These are phyloP conservation scores for Sporothrix brunneoviolacea DNA, from an alignment of 2,329 filamentous ascomycete species.

Conservation along the genomic window DNA sequence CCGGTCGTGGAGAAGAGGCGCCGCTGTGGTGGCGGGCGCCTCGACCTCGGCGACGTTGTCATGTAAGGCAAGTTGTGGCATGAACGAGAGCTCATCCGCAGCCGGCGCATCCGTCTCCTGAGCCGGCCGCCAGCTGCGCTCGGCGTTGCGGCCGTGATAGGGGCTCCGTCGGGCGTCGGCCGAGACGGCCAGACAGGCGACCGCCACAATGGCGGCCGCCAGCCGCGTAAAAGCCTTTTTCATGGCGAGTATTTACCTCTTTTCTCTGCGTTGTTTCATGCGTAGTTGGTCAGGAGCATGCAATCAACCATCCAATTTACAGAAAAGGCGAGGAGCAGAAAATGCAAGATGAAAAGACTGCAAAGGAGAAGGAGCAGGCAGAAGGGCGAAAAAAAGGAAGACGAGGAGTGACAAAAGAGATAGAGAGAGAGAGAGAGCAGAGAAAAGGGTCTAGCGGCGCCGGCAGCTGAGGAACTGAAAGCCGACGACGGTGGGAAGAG, in stretches of 20 bases:
- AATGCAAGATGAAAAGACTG: neutral
- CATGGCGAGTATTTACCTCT: neutral
- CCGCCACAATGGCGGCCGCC: neutral
- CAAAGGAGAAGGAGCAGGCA: neutral
- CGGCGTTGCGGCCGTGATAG: conserved; percentile 12
- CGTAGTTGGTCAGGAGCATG: neutral
- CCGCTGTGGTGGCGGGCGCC: conserved; percentile 19
- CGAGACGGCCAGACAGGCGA: neutral
- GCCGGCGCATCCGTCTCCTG: conserved; percentile 19
- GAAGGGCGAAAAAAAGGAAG: neutral
- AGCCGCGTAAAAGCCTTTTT: neutral
- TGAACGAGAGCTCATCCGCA: conserved; percentile 13
- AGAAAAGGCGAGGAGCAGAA: neutral
- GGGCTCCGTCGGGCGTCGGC: conserved; percentile 5
- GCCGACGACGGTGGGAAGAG: too few relatives aligned
- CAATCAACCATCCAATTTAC: too few relatives aligned
- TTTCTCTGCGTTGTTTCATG: neutral
- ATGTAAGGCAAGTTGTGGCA: conserved; percentile 17
- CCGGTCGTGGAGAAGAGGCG: conserved; percentile 9
- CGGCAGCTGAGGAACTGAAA: too few relatives aligned
- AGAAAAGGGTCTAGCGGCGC: too few relatives aligned
- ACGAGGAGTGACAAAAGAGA: neutral
- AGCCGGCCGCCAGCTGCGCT: conserved; percentile 21
- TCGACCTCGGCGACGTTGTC: neutral
- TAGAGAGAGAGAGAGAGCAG: too few relatives aligned